Conservation (phyloP, 129 eudicot genomes). For the Flaveria robusta region DNA sequence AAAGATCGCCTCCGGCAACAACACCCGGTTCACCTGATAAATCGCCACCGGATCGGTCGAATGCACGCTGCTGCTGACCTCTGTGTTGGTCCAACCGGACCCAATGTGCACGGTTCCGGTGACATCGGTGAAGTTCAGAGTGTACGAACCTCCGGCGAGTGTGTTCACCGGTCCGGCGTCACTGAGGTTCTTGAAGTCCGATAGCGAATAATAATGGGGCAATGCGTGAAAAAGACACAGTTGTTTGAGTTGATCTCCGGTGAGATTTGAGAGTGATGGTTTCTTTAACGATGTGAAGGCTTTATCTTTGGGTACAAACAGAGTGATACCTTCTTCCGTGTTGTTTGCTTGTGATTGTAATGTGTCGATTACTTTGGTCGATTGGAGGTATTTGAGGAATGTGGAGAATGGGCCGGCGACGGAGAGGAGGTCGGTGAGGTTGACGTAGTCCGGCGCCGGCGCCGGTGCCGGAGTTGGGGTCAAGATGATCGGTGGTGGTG, state of each 20-base stretch:
- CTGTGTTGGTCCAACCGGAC: conserved; percentile 84
- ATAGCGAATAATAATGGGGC: conserved; percentile 76
- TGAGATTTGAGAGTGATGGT: conserved; percentile 73
- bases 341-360: conserved; percentile 81
- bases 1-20: conserved; percentile 83
- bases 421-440: conserved; percentile 68
- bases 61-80: conserved; percentile 71
- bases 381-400: conserved; percentile 62
- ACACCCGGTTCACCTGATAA: conserved; percentile 72
- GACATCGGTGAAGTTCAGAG: conserved; percentile 65
- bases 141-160: conserved; percentile 63
- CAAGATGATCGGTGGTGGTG: conserved; percentile 37
- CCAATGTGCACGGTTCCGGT: conserved; percentile 59
- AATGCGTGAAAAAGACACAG: conserved; percentile 81
- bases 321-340: conserved; percentile 83
- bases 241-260: conserved; percentile 66
- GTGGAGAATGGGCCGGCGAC: conserved; percentile 93
- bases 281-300: conserved; percentile 61
- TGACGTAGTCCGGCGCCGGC: conserved; percentile 66
- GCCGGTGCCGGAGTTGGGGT: conserved; percentile 86
- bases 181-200: conserved; percentile 82
- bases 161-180: conserved; percentile 54
- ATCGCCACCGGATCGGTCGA: conserved; percentile 83
- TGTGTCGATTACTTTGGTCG: conserved; percentile 74
- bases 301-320: conserved; percentile 74